Conservation (phyloP, 2,329 filamentous ascomycete species). For the Spiromastix sp. region DNA sequence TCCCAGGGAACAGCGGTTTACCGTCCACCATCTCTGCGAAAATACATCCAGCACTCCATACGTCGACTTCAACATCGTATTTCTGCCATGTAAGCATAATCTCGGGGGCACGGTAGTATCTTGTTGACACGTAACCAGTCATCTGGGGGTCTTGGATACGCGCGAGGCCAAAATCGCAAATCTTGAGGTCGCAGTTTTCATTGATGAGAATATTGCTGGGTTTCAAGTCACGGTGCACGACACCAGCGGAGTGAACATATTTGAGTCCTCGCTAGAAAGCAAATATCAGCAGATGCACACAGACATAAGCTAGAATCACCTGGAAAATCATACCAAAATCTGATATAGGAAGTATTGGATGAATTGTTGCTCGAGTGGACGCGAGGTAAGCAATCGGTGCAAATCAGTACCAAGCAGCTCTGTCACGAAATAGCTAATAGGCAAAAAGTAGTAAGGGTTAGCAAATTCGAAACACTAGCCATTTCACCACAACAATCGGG, state of each 20-base stretch:
- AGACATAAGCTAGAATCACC: constrained; percentile 1
- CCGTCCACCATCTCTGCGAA: constrained; percentile 99
- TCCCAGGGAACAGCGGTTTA: constrained; percentile 95
- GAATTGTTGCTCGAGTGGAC: constrained; percentile 97
- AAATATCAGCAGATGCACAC: background rate
- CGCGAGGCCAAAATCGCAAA: constrained; percentile 95
- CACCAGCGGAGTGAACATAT: constrained; percentile 97
- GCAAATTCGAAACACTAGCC: too few species aligned
- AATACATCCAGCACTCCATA: constrained; percentile 98
- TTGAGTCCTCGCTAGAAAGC: constrained; percentile 73
- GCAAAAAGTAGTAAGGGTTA: constrained; percentile 9
- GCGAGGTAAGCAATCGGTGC: constrained; percentile 85
- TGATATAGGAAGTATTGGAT: constrained; percentile 99
- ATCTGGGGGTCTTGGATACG: constrained; percentile 98
- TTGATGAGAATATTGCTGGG: constrained; percentile 99
- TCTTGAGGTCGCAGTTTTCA: constrained; percentile 98
- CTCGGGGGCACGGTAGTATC: constrained; percentile 97
- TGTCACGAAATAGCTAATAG: constrained; percentile 82
- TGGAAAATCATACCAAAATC: constrained; percentile 63
- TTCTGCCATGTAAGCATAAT: constrained; percentile 99
- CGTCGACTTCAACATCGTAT: constrained; percentile 97
- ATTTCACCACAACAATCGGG: too few species aligned
- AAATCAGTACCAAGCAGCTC: constrained; percentile 94
- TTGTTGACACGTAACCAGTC: constrained; percentile 97
- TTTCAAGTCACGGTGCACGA: constrained; percentile 95